Percentiles rank a stretch among this genome's conserved stretches.
Evolutionary conservation across 1,284 basidiomycete species (phyloP).

Genomic region (Ceratobasidium sp.): DNA sequence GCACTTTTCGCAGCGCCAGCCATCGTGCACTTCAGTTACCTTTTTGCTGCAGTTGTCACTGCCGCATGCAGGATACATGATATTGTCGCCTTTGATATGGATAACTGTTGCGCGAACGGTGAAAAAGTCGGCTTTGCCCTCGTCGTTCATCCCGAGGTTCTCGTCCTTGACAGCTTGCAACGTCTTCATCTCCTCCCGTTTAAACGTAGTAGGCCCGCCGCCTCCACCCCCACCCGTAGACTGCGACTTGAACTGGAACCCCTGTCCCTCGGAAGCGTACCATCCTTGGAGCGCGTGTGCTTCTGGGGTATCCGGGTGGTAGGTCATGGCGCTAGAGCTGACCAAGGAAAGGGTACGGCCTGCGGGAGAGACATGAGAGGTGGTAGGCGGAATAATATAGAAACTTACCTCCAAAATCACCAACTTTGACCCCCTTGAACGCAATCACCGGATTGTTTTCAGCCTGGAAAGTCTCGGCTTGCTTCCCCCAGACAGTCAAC

Average conservation of each 20-base stretch:
- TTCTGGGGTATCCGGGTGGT: slow-evolving; percentile 91
- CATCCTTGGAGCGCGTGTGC: slow-evolving; percentile 91
- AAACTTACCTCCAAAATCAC: slow-evolving; percentile 86
- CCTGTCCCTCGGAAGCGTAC: slow-evolving; percentile 70
- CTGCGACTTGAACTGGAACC: slow-evolving; percentile 77
- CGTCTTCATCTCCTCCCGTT: slow-evolving; percentile 78
- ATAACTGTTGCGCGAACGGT: slow-evolving; percentile 86
- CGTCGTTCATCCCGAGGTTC: slow-evolving; percentile 82
- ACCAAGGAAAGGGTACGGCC: slow-evolving; percentile 83
- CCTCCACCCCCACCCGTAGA: slow-evolving; percentile 61
- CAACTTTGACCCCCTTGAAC: slow-evolving; percentile 95
- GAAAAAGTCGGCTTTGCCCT: slow-evolving; percentile 77
- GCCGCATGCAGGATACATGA: slow-evolving; percentile 93
- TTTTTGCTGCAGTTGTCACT: slow-evolving; percentile 92
- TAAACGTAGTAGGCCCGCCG: slow-evolving; percentile 65
- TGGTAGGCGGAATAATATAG: slow-evolving; percentile 21
- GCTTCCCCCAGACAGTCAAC: slow-evolving; percentile 96
- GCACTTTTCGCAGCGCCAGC: slow-evolving; percentile 97
- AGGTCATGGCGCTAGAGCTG: slow-evolving; percentile 75
- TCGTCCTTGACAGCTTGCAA: slow-evolving; percentile 87
- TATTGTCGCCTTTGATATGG: slow-evolving; percentile 88
- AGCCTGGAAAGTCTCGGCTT: slow-evolving; percentile 83
- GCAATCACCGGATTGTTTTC: slow-evolving; percentile 81
- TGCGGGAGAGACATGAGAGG: slow-evolving; percentile 53
- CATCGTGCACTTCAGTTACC: slow-evolving; percentile 75